phyloP scores from a whole-genome alignment of 1,139 yeast genomes.

The Protomyces pachydermus region DNA sequence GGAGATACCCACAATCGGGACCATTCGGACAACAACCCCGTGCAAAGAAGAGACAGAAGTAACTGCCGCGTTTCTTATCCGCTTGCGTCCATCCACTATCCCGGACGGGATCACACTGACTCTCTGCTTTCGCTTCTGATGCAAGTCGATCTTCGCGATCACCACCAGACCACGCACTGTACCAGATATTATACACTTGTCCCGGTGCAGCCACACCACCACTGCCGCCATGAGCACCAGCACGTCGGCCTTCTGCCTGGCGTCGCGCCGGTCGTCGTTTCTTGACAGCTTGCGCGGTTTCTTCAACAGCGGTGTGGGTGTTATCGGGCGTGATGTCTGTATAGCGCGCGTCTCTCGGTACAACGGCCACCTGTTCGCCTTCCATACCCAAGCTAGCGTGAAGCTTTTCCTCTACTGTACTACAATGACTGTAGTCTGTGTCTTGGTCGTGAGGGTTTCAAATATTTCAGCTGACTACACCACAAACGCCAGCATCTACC shows the following conservation, averaged over 20 bases:
- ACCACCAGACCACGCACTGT: conserved; percentile 64
- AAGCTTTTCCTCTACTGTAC: no score
- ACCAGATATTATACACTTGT: conserved; percentile 70
- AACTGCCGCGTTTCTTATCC: conserved; percentile 46
- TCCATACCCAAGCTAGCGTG: no score
- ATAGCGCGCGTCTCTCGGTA: conserved; percentile 13
- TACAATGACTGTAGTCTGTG: no score
- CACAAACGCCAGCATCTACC: no score
- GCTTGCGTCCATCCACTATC: conserved; percentile 80
- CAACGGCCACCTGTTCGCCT: conserved; percentile 3
- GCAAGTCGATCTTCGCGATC: conserved; percentile 39
- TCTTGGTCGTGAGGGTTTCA: no score
- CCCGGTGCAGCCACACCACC: conserved; percentile 67
- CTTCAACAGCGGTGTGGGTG: conserved; percentile 28
- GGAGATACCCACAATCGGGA: conserved; percentile 66
- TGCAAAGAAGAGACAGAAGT: conserved; percentile 78
- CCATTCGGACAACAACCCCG: conserved; percentile 63
- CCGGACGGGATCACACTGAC: conserved; percentile 52
- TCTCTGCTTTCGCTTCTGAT: conserved; percentile 47
- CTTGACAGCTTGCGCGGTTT: conserved; percentile 47
- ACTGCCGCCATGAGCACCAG: conserved; percentile 30
- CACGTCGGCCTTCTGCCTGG: conserved; percentile 64
- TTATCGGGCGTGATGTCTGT: conserved; percentile 15
- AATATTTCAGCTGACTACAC: no score
- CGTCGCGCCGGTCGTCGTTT: conserved; percentile 54